Base-by-base conservation (phyloP, 2,329 filamentous ascomycete species). In the Penicillium freii region DNA sequence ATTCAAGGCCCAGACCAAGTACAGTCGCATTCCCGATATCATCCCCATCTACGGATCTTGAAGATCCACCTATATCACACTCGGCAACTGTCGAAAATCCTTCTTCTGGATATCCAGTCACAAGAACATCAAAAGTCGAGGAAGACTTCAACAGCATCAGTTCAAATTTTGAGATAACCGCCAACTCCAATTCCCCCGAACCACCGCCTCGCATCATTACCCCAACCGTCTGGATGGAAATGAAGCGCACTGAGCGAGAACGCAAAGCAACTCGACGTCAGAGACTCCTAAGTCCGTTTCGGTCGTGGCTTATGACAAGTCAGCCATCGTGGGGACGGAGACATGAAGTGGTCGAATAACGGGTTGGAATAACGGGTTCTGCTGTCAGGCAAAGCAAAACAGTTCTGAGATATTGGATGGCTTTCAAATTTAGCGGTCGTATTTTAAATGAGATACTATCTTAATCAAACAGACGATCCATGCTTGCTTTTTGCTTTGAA, bases 191-290 rank as follows among this genome's bases (percentile, higher is more conserved):
- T 17, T 36, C 47, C 34, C 54, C 34, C 13, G 42, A 34, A 13
- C 48, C 54, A 27, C 48, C 54, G 4, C 54, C 54, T 40, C 42
- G 9, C 13, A 46, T 56, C 36, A 56, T 56, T 17, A 56, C 54
- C 11, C 54, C 54, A 10, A 39, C 36, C n/a, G 48, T 47, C 11
- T 56, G 49, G 39, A 56, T 52, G 54, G 40, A 53, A 9, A 52
- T 52, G 42, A 49, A 52, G n/a, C 48, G 42, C 13, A 15, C 29
- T 1, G 29, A 53, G 27, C 34, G 23, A 17, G 49, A 56, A 31
- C 42, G 21, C 27, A 56, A 53, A n/a, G 48, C 42, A 52, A 43
- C 54, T 19, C 54, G 48, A 27, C 54, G 42, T 2, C 34, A 52
- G 8, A 52, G 9, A 23, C 19, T 56, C 2, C 17, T 56, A 2